Evolutionary conservation across 495 filamentous ascomycete species (phyloP).

Genomic region (Aspergillus sclerotioniger): DNA sequence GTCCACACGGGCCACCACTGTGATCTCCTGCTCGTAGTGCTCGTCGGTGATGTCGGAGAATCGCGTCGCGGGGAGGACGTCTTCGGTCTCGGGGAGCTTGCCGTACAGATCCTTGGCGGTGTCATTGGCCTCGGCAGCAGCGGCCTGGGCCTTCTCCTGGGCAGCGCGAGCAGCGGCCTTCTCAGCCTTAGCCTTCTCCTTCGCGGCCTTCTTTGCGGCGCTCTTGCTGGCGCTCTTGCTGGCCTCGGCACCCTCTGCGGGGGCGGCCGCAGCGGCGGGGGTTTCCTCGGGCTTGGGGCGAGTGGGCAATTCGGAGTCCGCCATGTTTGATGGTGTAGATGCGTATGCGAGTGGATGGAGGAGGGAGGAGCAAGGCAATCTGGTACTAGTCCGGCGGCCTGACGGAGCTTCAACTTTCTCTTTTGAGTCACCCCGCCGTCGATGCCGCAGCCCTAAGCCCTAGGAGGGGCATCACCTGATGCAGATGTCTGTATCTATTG

Average conservation of each 20-base stretch:
- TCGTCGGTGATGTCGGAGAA: slow-evolving; percentile 52
- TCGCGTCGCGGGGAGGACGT: slow-evolving; percentile 31
- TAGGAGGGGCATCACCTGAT: slow-evolving; percentile 34
- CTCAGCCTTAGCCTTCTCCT: slow-evolving; percentile 66
- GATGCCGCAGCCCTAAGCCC: slow-evolving; percentile 40
- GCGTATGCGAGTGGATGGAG: slow-evolving; percentile 1
- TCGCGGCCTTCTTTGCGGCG: slow-evolving; percentile 64
- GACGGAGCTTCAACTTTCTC: slow-evolving; percentile 4
- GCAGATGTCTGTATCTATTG: neutral
- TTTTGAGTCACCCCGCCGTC: slow-evolving; percentile 33
- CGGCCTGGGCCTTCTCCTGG: slow-evolving; percentile 49
- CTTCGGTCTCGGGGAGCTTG: slow-evolving; percentile 40
- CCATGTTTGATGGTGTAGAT: slow-evolving; percentile 30
- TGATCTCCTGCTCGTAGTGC: slow-evolving; percentile 70
- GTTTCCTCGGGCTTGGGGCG: slow-evolving; percentile 49
- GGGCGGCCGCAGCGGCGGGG: slow-evolving; percentile 25
- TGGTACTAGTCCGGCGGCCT: neutral
- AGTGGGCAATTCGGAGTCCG: slow-evolving; percentile 48
- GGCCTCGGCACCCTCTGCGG: slow-evolving; percentile 36
- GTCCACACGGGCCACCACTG: slow-evolving; percentile 80
- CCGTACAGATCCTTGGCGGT: slow-evolving; percentile 72
- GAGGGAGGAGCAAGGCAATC: slow-evolving; percentile 11
- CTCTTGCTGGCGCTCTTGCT: slow-evolving; percentile 57
- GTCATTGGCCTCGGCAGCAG: slow-evolving; percentile 59
- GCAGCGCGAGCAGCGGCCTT: slow-evolving; percentile 56